phyloP scores from a whole-genome alignment of 805 yeast species.

The Zygosaccharomyces kombuchaensis region DNA sequence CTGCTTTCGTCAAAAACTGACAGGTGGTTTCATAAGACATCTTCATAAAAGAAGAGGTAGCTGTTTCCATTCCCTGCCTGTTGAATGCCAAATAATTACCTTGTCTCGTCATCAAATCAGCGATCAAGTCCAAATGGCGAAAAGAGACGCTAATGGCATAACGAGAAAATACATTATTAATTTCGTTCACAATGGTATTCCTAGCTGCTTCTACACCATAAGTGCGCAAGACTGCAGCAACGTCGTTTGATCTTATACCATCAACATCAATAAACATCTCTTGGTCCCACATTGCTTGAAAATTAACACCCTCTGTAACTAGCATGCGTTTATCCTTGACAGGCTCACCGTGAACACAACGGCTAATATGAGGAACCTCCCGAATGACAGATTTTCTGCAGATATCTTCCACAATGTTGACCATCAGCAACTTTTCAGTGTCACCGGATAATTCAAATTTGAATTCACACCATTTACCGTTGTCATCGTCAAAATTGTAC shows the following conservation, averaged over 20 bases:
- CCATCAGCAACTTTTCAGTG: constrained; percentile 93
- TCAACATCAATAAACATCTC: constrained; percentile 89
- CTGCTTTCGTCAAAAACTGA: constrained; percentile 95
- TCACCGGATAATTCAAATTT: constrained; percentile 76
- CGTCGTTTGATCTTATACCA: constrained; percentile 86
- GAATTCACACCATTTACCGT: constrained; percentile 92
- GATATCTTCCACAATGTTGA: constrained; percentile 87
- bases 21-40: constrained; percentile 99
- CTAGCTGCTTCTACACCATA: constrained; percentile 99
- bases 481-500: constrained; percentile 84
- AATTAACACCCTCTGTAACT: constrained; percentile 97
- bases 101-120: constrained; percentile 99
- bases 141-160: constrained; percentile 90
- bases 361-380: constrained; percentile 84
- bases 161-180: constrained; percentile 90
- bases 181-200: constrained; percentile 93
- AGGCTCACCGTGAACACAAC: constrained; percentile 80
- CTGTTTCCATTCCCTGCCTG: constrained; percentile 96
- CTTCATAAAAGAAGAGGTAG: constrained; percentile 94
- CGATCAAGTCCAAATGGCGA: constrained; percentile 94
- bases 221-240: constrained; percentile 80
- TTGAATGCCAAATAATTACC: constrained; percentile 95
- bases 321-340: constrained; percentile 69
- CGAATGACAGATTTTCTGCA: constrained; percentile 89
- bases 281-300: constrained; percentile 97